phyloP scores from a whole-genome alignment of 345 rosid genomes.

The Kernera saxatilis region DNA sequence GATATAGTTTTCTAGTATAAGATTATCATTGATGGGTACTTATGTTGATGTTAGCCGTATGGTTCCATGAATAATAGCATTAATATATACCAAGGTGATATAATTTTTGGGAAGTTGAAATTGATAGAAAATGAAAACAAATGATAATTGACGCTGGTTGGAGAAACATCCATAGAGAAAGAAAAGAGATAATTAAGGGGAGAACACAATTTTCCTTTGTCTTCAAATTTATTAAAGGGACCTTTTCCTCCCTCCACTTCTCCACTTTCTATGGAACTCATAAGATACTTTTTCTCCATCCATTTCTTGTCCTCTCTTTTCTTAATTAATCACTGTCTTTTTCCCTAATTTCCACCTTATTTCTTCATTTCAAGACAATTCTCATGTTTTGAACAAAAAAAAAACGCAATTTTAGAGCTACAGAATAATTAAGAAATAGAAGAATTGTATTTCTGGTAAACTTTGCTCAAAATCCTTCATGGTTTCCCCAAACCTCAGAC shows the following conservation, averaged over 20 bases:
- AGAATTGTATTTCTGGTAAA: not conserved
- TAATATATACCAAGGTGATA: not conserved
- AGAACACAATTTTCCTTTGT: constrained; percentile 19
- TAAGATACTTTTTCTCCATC: constrained; percentile 22
- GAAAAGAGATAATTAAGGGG: constrained; percentile 24
- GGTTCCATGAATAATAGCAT: too few species aligned
- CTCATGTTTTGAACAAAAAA: not conserved
- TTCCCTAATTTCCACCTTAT: constrained; percentile 10
- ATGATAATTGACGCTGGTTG: not conserved
- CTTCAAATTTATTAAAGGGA: constrained; percentile 9
- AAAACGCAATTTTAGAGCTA: not conserved
- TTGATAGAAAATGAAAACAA: not conserved
- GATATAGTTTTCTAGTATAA: too few species aligned
- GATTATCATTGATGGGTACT: too few species aligned
- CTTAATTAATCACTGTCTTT: constrained; percentile 10
- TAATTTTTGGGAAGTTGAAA: not conserved
- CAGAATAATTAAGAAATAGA: not conserved
- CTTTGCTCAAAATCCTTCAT: constrained; percentile 2
- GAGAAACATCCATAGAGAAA: not conserved
- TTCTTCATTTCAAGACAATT: constrained; percentile 9
- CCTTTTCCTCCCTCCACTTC: constrained; percentile 29
- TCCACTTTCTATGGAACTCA: constrained; percentile 31
- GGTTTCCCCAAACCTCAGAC: constrained; percentile 2
- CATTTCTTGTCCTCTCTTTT: constrained; percentile 22
- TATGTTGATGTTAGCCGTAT: too few species aligned